These are phyloP conservation scores for Xerocomellus amylosporus DNA, from an alignment of 768 basidiomycete genomes.

Conservation along the genomic window DNA sequence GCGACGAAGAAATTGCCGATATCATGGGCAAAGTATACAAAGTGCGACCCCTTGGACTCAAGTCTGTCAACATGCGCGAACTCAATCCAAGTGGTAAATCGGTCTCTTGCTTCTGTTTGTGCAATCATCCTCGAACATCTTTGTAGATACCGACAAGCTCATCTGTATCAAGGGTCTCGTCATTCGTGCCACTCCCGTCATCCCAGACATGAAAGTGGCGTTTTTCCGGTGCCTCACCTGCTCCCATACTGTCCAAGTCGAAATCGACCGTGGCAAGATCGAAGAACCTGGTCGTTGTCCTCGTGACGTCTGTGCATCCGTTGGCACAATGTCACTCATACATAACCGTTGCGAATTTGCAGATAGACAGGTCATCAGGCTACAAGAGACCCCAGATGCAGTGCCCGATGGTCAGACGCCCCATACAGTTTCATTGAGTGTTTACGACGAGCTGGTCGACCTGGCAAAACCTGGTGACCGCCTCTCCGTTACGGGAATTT, in stretches of 20 bases:
- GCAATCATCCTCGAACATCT: neutral
- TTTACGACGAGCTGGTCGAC: slow-evolving; percentile 98
- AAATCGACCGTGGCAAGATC: slow-evolving; percentile 98
- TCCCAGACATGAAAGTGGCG: slow-evolving; percentile 98
- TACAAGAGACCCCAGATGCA: slow-evolving; percentile 97
- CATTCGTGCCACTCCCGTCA: slow-evolving; percentile 95
- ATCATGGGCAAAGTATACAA: slow-evolving; percentile 89
- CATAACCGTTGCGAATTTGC: slow-evolving; percentile 98
- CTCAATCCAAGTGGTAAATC: slow-evolving; percentile 84
- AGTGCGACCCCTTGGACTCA: slow-evolving; percentile 85
- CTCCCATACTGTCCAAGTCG: slow-evolving; percentile 94
- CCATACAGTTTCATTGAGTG: slow-evolving; percentile 93
- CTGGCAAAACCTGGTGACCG: slow-evolving; percentile 95
- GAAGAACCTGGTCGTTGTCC: slow-evolving; percentile 90
- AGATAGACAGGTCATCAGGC: slow-evolving; percentile 89
- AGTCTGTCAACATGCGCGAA: slow-evolving; percentile 88
- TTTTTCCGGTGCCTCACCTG: slow-evolving; percentile 98
- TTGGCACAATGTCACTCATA: slow-evolving; percentile 90
- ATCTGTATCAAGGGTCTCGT: slow-evolving; percentile 95
- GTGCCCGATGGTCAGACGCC: slow-evolving; percentile 99
- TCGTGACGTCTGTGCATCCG: slow-evolving; percentile 84
- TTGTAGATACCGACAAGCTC: slow-evolving; percentile 93
- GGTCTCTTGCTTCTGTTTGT: neutral
- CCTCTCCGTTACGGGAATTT: slow-evolving; percentile 87
- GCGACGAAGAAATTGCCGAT: slow-evolving; percentile 84